Base-by-base conservation (phyloP, 495 filamentous ascomycete species). In the Chaetomium tenue region DNA sequence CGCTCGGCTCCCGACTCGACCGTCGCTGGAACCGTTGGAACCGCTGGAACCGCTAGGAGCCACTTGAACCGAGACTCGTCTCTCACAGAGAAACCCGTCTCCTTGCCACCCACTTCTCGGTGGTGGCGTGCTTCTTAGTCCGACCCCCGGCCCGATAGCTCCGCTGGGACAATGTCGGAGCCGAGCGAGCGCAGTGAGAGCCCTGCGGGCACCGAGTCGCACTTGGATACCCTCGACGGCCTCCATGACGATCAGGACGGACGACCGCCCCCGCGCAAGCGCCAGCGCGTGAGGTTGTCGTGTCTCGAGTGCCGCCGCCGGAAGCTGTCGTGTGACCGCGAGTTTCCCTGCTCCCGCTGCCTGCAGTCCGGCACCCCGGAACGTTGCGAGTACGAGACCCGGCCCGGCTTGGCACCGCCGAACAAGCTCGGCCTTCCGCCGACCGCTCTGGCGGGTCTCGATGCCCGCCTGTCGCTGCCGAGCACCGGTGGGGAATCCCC, bases 261-360 rank as follows among this genome's bases (percentile, higher is more conserved):
- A 18, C 74, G 72, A 39, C 73, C 70, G 6, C 79, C 78, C 0
- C 72, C 79, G 7, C 65, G 80, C 53, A 83, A 83, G 68, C 73
- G 80, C 7, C 80, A 83, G 71, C 70, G 80, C 50, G 76, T 83
- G 0, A 70, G 80, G 16, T 76, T 83, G 22, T 80, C 78, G 13
- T 83, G 80, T 55, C 75, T 83, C 39, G 80, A 83, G 51, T 83
- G 80, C 66, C 76, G 80, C 63, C 69, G 80, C 23, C 70, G 80
- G 22, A 83, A 83, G 70, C 69, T 83, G 42, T 83, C 80, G 40
- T 83, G 80, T 65, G 80, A 81, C 58, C 75, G 80, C 48, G 80
- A 80, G 71, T 72, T 83, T 56, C 80, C 80, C 20, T 83, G 80
- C 68, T 78, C 81, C 58, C 76, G 80, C 28, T 83, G 80, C 60